Evolutionary conservation across 2,329 filamentous ascomycete genomes (phyloP).

Genomic region (Colletotrichum graminicola): DNA sequence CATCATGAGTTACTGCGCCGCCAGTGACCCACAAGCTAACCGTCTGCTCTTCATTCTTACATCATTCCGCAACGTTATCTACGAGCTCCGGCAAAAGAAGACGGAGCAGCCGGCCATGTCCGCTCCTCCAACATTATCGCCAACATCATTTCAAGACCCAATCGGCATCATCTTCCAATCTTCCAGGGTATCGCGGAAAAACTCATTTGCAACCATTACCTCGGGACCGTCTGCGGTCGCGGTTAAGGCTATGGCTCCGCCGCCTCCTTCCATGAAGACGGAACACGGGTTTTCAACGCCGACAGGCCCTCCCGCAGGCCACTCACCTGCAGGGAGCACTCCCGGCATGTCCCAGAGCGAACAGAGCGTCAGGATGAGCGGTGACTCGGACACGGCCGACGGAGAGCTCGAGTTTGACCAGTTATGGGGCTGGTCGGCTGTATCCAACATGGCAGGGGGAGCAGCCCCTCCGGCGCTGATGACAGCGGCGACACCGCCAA

Average conservation of each 20-base stretch:
- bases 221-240: neutral
- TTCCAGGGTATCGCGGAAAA: slow-evolving; percentile 34
- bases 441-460: slow-evolving; percentile 1
- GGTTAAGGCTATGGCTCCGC: slow-evolving; percentile 33
- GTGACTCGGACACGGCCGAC: slow-evolving; percentile 46
- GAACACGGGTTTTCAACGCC: slow-evolving; percentile 33
- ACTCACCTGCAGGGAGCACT: slow-evolving; percentile 40
- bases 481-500: slow-evolving; percentile 1
- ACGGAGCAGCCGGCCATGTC: slow-evolving; percentile 44
- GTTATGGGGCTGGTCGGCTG: slow-evolving; percentile 49
- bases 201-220: slow-evolving; percentile 29
- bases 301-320: slow-evolving; percentile 25
- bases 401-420: slow-evolving; percentile 54
- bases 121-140: slow-evolving; percentile 41
- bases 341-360: slow-evolving; percentile 40
- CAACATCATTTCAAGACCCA: slow-evolving; percentile 44
- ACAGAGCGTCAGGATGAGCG: slow-evolving; percentile 32
- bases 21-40: slow-evolving; percentile 61
- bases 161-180: slow-evolving; percentile 48
- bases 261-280: slow-evolving; percentile 36
- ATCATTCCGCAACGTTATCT: slow-evolving; percentile 60
- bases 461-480: neutral
- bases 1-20: slow-evolving; percentile 63
- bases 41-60: slow-evolving; percentile 64
- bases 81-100: slow-evolving; percentile 36